Evolutionary conservation across 257 asterid species (phyloP), one percentile per base, ranked within the genome.

Genomic region (Nicotiana obtusifolia): DNA sequence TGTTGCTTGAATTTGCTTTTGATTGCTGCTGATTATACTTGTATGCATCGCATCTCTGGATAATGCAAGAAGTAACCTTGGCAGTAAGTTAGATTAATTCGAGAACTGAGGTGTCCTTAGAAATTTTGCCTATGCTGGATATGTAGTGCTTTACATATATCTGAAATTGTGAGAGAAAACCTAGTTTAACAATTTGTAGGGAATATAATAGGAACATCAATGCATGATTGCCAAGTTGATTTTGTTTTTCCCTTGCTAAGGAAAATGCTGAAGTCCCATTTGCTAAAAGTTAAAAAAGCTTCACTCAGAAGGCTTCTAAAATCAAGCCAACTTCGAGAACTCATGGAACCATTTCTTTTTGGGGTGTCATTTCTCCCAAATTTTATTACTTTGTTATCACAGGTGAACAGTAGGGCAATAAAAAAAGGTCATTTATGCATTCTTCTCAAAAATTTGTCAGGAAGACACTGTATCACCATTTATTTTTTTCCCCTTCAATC

Each of bases 21-120:
- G 61, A 47, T 73, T 73, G 60, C 79, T 73, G 61, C 79, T 73
- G 49, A 24, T 73, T 73, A 10, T 71, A 71, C 22, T 44, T 44
- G 61, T 47, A 15, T 2, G 4, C 37, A 15, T 22, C 49, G 14
- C 79, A 73, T 73, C 49, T 73, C 15, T 73, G 13, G 60, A 73
- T 73, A 14, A 20, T 73, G 61, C 61, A n/a, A 47, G 79, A 24
- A 73, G 61, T 73, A 61, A 22, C 10, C 41, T 73, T 41, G 22
- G 59, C n/a, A 1, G 33, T 20, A 69, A 41, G 35, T 69, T 41
- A 41, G 59, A 20, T 41, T 31, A 69, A 41, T 69, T 41, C 9
- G 54, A 69, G 56, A 69, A 20, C n/a, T 57, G 11, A 10, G 14
- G 78, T 14, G 14, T 44, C 78, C 35, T 41, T 71, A 44, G 33